Conservation (phyloP, 352 stramenopile species). For the Phytophthora cryptogea region DNA sequence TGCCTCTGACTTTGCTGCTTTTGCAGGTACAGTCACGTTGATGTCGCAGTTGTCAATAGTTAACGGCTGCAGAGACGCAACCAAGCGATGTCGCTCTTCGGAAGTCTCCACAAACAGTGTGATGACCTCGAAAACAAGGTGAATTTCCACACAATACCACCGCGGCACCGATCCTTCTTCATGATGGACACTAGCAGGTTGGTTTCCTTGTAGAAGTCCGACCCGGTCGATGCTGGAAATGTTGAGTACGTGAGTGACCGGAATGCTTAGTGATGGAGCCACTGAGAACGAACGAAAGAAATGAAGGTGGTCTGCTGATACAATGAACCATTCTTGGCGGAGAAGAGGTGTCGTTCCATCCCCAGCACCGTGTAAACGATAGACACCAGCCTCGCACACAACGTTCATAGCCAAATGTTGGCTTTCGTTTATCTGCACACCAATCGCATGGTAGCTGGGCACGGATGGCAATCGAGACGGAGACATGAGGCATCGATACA, state of each 20-base stretch:
- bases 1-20: constrained; percentile 16
- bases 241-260: constrained; percentile 51
- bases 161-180: constrained; percentile 14
- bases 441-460: constrained; percentile 55
- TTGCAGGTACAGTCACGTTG: constrained; percentile 4
- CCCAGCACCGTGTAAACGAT: constrained; percentile 46
- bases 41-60: constrained; percentile 23
- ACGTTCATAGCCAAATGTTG: constrained; percentile 63
- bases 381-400: constrained; percentile 63
- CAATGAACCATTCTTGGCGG: constrained; percentile 75
- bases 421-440: constrained; percentile 54
- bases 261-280: constrained; percentile 42
- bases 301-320: constrained; percentile 58
- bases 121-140: constrained; percentile 56
- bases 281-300: constrained; percentile 76
- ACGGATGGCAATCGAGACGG: constrained; percentile 45
- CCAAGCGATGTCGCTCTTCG: constrained; percentile 25
- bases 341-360: constrained; percentile 46
- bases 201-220: constrained; percentile 20
- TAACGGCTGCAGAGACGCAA: constrained; percentile 26
- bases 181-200: constrained; percentile 9
- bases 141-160: constrained; percentile 66
- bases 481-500: constrained; percentile 68
- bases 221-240: constrained; percentile 39
- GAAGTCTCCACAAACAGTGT: constrained; percentile 63